Conservation (phyloP, 2,329 filamentous ascomycete genomes). For the Xylariomycetidae sp. region DNA sequence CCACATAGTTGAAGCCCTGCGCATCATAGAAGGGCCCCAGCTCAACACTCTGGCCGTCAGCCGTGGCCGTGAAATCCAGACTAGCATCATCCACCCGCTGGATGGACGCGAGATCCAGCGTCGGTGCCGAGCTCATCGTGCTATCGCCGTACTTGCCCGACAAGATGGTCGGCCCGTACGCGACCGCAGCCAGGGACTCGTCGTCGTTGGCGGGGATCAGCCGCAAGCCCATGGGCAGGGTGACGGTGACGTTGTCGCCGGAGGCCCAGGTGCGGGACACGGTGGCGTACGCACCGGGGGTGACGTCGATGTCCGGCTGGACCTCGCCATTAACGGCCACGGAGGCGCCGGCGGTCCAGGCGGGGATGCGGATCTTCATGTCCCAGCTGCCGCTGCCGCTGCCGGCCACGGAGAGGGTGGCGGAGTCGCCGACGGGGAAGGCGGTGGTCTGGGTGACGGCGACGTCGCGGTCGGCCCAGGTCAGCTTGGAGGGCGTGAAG, state of each 20-base stretch:
- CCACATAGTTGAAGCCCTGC: constrained; percentile 35
- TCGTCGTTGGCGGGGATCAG: constrained; percentile 43
- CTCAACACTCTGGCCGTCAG: constrained; percentile 23
- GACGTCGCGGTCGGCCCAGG: constrained; percentile 35
- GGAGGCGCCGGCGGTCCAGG: constrained; percentile 34
- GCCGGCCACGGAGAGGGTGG: constrained; percentile 34
- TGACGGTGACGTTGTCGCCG: constrained; percentile 36
- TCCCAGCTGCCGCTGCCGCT: constrained; percentile 24
- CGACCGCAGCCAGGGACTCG: constrained; percentile 34
- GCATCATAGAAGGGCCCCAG: constrained; percentile 36
- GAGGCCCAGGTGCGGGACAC: constrained; percentile 35
- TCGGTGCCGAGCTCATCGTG: constrained; percentile 20
- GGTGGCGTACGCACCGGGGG: constrained; percentile 34
- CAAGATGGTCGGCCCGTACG: constrained; percentile 40
- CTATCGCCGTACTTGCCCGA: constrained; percentile 37
- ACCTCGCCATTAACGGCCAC: constrained; percentile 36
- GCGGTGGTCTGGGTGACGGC: constrained; percentile 36
- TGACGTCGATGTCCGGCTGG: constrained; percentile 8
- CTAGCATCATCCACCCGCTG: constrained; percentile 13
- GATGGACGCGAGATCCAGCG: constrained; percentile 24
- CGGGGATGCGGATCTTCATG: constrained; percentile 39
- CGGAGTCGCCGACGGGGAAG: constrained; percentile 35
- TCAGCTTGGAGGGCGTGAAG: constrained; percentile 39
- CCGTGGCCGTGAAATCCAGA: constrained; percentile 29
- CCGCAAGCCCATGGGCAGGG: constrained; percentile 39